These are phyloP conservation scores for Lepidium didymum DNA, from an alignment of 345 rosid genomes.

Conservation along the genomic window DNA sequence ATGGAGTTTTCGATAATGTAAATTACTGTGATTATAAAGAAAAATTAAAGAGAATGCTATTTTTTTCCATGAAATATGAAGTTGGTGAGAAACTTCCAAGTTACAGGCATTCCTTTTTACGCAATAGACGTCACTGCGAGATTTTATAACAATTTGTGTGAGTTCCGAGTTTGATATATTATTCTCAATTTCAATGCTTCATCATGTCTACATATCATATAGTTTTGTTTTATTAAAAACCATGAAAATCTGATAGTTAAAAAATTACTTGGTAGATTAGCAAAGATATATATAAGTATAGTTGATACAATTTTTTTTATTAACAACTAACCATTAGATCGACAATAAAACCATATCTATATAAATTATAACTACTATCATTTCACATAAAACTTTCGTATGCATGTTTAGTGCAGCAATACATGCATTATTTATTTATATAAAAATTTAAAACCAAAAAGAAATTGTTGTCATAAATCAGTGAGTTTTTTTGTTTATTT, in stretches of 20 bases:
- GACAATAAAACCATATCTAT: too few relatives aligned
- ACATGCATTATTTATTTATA: neutral
- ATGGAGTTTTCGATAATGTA: too few relatives aligned
- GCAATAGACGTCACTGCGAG: neutral
- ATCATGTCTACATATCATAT: neutral
- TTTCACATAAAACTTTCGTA: neutral
- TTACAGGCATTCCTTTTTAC: neutral
- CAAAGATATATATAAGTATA: neutral
- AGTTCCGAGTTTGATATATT: slow-evolving; percentile 12
- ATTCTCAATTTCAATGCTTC: neutral
- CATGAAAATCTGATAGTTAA: neutral
- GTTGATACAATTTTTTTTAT: too few relatives aligned
- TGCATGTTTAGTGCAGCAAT: neutral
- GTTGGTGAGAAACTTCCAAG: slow-evolving; percentile 6
- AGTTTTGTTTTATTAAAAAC: neutral
- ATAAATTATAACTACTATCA: too few relatives aligned
- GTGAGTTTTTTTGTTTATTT: neutral
- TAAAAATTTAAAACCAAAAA: too few relatives aligned
- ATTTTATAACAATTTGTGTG: neutral
- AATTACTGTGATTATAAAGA: too few relatives aligned
- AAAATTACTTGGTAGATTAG: neutral
- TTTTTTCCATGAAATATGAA: neutral
- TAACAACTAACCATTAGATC: too few relatives aligned
- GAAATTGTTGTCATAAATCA: too few relatives aligned
- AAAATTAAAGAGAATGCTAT: neutral